Base-by-base conservation (phyloP, 352 stramenopile species). In the Globisporangium iwayamae region DNA sequence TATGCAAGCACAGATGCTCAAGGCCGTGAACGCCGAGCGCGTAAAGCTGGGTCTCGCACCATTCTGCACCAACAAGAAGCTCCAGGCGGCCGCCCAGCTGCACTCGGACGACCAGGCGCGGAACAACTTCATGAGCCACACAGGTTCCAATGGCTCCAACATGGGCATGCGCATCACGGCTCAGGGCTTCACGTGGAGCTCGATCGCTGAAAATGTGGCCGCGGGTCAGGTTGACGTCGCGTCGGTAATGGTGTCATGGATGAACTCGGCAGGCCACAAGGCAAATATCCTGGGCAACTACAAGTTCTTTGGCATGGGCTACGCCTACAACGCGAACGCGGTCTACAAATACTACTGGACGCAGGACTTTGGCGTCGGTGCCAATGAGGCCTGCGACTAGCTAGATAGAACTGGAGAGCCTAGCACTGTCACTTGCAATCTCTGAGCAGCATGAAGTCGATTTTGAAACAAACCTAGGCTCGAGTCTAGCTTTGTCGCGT, bases 341-440 rank as follows among this genome's bases (percentile, higher is more conserved):
- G 66, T 56, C 4, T 81, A 81, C 65, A 53, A 68, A 10, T 64
- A 79, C 62, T 90, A 76, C 65, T 89, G 81, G 77, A 87, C 76
- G 16, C 79, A 90, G 56, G 64, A 86, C 62, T 90, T 88, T 48
- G 77, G 68, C 45, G 53, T 18, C 13, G 39, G 39, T 4, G 39
- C 39, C 39, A 46, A 46, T 4, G 39, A 46, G n/a, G 39, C n/a
- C 13, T 46, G 39, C 4, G 3, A 1, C 13, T 46, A 46, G 13
- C 25, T 3, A 46, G 36, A 16, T 9, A 41, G 36, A 16, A 11
- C 36, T 41, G 3, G 11, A 46, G 32, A 36, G 32, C 32, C 32
- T 9, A 36, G 32, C 32, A 36, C 32, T 36, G 32, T 36, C 32
- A 4, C 32, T 36, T 36, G 38, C 38, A 10, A 43, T 43, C 38